A percentile compares a stretch with the other conserved stretches of the same genome.
Conservation (phyloP, 208 protist genomes). For the Leishmania amazonensis region DNA sequence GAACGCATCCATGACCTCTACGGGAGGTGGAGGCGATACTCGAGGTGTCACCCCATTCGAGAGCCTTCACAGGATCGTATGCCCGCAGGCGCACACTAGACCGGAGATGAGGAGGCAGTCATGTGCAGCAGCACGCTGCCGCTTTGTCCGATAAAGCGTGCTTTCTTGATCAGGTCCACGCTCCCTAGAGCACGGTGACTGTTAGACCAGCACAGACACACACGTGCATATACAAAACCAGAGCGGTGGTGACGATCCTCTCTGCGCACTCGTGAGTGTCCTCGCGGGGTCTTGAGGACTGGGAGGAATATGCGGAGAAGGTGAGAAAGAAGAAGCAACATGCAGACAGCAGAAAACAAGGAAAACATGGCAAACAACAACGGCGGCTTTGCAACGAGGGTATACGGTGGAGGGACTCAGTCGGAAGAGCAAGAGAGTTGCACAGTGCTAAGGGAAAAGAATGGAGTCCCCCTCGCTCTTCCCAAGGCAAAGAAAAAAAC, state of each 20-base stretch:
- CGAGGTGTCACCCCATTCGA: background rate
- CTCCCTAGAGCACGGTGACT: background rate
- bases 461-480: background rate
- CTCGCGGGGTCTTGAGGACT: background rate
- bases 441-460: background rate
- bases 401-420: background rate
- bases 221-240: background rate
- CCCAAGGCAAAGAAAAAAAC: too few relatives aligned
- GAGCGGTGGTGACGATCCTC: background rate
- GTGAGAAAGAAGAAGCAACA: background rate
- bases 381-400: background rate
- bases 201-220: background rate
- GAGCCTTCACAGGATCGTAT: background rate
- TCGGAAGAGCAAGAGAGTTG: background rate
- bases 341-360: background rate
- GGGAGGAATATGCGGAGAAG: background rate
- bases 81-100: background rate
- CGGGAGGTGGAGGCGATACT: background rate
- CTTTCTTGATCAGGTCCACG: background rate
- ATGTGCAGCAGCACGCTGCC: background rate
- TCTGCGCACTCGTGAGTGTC: background rate
- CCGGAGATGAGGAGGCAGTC: background rate
- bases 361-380: background rate
- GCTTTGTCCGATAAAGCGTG: background rate
- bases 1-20: background rate